phyloP scores from a whole-genome alignment of 2,329 filamentous ascomycete species.

The Arthrinium puccinioides region DNA sequence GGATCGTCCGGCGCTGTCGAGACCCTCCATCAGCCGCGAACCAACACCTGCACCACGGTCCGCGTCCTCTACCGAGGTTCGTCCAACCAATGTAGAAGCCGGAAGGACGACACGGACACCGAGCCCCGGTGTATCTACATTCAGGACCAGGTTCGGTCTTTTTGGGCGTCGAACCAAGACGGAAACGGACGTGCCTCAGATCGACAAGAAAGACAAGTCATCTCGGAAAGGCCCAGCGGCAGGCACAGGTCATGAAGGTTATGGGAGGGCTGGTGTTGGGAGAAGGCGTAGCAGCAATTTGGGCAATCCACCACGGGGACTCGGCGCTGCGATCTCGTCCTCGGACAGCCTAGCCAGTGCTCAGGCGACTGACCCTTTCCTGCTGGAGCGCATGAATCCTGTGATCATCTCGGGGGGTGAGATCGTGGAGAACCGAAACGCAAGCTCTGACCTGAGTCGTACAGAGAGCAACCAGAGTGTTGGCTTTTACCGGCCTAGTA shows the following conservation, averaged over 20 bases:
- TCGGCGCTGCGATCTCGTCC: conserved; percentile 36
- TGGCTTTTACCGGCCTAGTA: conserved; percentile 30
- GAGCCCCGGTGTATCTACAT: conserved; percentile 50
- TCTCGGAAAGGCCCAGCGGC: conserved; percentile 73
- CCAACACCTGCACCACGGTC: conserved; percentile 23
- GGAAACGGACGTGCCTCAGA: conserved; percentile 36
- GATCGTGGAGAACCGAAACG: conserved; percentile 53
- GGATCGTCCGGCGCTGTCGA: conserved; percentile 20
- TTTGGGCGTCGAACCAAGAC: conserved; percentile 69
- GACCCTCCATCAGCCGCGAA: conserved; percentile 25
- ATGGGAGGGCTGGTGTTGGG: conserved; percentile 56
- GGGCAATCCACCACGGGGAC: conserved; percentile 37
- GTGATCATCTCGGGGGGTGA: conserved; percentile 60
- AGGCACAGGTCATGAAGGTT: conserved; percentile 90
- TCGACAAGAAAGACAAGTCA: conserved; percentile 51
- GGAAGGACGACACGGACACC: conserved; percentile 34
- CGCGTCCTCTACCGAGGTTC: conserved; percentile 7
- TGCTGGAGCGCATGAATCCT: conserved; percentile 56
- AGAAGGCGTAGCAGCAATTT: conserved; percentile 59
- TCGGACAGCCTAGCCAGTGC: conserved; percentile 42
- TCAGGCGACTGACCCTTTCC: conserved; percentile 44
- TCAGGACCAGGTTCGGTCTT: conserved; percentile 64
- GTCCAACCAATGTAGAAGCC: conserved; percentile 17
- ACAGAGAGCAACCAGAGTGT: conserved; percentile 45
- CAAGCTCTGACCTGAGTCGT: conserved; percentile 38